Base-by-base conservation (phyloP, 2,329 filamentous ascomycete genomes). In the Xylogone sp. region DNA sequence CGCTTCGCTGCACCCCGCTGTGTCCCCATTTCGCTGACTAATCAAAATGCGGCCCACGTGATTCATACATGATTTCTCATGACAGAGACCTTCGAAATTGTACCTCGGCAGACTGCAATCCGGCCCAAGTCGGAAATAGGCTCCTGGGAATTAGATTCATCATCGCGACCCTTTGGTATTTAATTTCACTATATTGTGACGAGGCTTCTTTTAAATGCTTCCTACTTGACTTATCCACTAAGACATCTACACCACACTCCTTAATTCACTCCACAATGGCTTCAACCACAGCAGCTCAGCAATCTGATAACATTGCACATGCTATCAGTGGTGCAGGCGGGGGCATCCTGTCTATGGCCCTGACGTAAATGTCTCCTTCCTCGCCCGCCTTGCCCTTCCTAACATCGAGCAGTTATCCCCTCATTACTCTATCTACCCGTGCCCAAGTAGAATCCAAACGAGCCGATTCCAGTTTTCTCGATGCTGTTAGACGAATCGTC, bases 391-490 rank as follows among this genome's bases (percentile, higher is more conserved):
- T 45, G 16, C 18, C 42, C 9, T 22, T 22, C 27, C 44, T 52
- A 50, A 53, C 58, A 51, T 24, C 21, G 50, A 42, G 48, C 51
- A 94, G 90, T 60, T 97, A 97, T 71, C 94, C 94, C 42, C 84
- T 99, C 63, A 96, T 99, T 68, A 97, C 94, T 29, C 86, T 99
- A 57, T 99, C 94, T 20, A 99, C 94, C 29, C 88, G 94, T 68
- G 94, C 94, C 43, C 94, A 99, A 72, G 93, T 99, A 69, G 94
- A 99, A 74, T 97, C 94, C 53, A 94, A 90, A 72, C 90, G 92
- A 63, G 90, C 91, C 50, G 85, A 95, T 61, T 89, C 89, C 22
- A 86, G 87, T 54, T 94, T 94, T 63, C 78, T 91, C 62, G 83
- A 90, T 59, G 91, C 94, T 27, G 85, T 94, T 55, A 84, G 85